Base-by-base conservation (phyloP, 192 early-diverging fungal genomes). In the Haplosporangium gracile region DNA sequence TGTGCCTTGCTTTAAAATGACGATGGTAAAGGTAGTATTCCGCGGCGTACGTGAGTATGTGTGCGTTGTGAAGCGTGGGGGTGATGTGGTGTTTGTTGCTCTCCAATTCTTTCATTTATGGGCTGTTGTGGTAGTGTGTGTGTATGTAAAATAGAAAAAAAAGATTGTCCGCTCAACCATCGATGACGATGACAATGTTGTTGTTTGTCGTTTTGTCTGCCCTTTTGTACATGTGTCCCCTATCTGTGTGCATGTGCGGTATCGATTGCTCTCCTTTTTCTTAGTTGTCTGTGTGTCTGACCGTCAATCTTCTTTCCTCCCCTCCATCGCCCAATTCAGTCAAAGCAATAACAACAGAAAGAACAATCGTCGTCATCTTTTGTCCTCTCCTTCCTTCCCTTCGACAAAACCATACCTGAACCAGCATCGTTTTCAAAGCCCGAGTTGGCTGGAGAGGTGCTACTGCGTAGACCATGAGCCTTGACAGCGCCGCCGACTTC, bases 241-340 rank as follows among this genome's bases (percentile, higher is more conserved):
- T 55, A 16, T 20, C 47, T 20, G 47, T 76, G 42, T 39, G 24
- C 38, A 79, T 49, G 72, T 79, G 78, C 38, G 55, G 55, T 70
- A 79, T 79, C 39, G 47, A 43, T 34, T 69, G 76, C 75, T 65
- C 75, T 76, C 75, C 75, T 76, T 76, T 76, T 73, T 65, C 60
- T 29, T 53, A 22, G 0, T 38, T 70, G 68, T 70, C 38, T 70
- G 34, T 70, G 26, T 63, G 60, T 29, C 26, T 4, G 60, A 29
- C 26, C 26, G 60, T 63, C 47, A 16, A 16, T 49, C 18, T 18
- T 49, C 47, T 20, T 20, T 49, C 10, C 43, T 45, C 43, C 10
- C 43, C 26, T 63, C 60, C n/a, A 63, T 63, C 29, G 60, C 29
- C 9, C 60, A 63, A 63, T 63, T 63, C 60, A 32, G 60, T 63